Base-by-base conservation (phyloP, 805 yeast species). In the Yarrowia hollandica region DNA sequence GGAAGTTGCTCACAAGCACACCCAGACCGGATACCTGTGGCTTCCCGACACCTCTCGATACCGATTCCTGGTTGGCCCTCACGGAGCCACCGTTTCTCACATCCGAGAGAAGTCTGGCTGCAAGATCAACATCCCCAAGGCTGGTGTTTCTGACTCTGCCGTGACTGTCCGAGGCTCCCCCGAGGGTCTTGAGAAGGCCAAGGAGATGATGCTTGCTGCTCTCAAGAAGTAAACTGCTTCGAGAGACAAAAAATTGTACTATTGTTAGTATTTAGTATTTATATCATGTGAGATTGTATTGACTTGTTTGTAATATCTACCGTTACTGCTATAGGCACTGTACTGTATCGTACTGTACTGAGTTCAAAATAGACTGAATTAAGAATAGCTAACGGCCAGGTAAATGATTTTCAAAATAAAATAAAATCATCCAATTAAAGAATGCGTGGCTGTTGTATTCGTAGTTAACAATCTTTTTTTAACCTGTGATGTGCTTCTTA, bases 1-100 rank as follows among this genome's bases (percentile, higher is more conserved):
- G 64, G 78, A 71, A 26, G 70, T 71, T 38, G 82, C 82, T 55
- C 67, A 75, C 60, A 65, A 67, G 19, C 82, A 81, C 55, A 76
- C 77, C 41, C 66, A 74, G 38, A 75, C 74, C 48, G 94, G 84
- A 12, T 88, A 82, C 80, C 72, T 86, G 62, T 85, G 86, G 79
- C 72, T 82, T 35, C 71, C 80, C 38, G 77, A 81, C 60, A 72
- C 82, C 12, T 68, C 72, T 23, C 69, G 69, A 42, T 85, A 86
- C 71, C 79, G 85, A 60, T 80, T 77, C 69, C 76, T 89, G 57
- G 81, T 90, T 63, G 96, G 96, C 8, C 83, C 89, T 14, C 85
- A 82, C 64, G 96, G 96, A 46, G 72, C 83, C 31, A 82, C 80
- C 62, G 76, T 89, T 68, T 82, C 79, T 66, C 73, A 74, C 63